Evolutionary conservation across 2,329 filamentous ascomycete genomes (phyloP).

Genomic region (Falciphora oryzae): DNA sequence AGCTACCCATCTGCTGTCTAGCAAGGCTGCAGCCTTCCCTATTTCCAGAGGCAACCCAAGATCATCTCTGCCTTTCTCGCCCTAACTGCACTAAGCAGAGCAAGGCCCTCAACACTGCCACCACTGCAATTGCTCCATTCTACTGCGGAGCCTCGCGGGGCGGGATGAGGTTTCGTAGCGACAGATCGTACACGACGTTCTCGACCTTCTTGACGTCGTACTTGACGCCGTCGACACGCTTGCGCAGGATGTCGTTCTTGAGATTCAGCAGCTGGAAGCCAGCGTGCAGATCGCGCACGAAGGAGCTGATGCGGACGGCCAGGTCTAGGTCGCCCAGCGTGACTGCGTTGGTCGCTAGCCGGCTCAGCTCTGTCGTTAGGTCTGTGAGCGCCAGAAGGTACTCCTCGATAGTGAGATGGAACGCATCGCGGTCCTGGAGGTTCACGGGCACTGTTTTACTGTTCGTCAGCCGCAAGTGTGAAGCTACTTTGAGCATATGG

Average conservation of each 20-base stretch:
- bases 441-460: conserved; percentile 70
- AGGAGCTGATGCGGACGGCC: conserved; percentile 81
- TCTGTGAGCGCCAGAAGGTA: conserved; percentile 85
- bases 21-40: too few species aligned
- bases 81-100: not conserved
- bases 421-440: conserved; percentile 80
- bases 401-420: conserved; percentile 96
- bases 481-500: not conserved
- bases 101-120: not conserved
- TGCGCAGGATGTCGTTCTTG: conserved; percentile 88
- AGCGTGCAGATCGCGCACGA: conserved; percentile 91
- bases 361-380: conserved; percentile 83
- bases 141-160: not conserved
- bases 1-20: too few species aligned
- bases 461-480: not conserved
- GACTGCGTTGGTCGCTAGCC: conserved; percentile 89
- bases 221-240: conserved; percentile 88
- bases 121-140: not conserved
- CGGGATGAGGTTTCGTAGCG: conserved; percentile 73
- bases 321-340: conserved; percentile 83
- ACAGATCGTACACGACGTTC: conserved; percentile 95
- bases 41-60: not conserved
- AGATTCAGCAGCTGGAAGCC: conserved; percentile 96
- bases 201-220: conserved; percentile 98
- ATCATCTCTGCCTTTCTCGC: not conserved